phyloP scores from a whole-genome alignment of 768 basidiomycete species.

The Pleurotus sapidus region DNA sequence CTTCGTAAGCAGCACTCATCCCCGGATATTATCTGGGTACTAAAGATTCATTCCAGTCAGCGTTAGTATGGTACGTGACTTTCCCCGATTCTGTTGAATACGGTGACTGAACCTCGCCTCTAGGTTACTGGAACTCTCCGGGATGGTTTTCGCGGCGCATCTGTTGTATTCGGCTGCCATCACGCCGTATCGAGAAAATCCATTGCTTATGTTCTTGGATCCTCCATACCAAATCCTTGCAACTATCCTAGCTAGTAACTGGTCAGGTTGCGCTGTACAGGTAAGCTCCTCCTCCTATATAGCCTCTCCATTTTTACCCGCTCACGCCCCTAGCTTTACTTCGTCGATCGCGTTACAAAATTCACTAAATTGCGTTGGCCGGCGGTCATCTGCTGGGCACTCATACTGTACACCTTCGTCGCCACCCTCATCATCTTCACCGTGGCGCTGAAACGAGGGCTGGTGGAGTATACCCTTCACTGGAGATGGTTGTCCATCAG shows the following conservation, averaged over 20 bases:
- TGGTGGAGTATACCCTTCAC: constrained; percentile 16
- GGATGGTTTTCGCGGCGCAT: constrained; percentile 23
- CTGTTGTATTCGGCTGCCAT: constrained; percentile 30
- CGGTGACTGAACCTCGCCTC: neutral
- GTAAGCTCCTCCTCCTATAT: neutral
- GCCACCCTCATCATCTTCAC: constrained; percentile 24
- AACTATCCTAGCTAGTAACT: neutral
- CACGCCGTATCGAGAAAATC: constrained; percentile 14
- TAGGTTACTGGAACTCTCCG: constrained; percentile 24
- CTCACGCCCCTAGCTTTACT: neutral
- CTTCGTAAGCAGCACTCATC: constrained; percentile 11
- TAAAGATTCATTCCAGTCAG: neutral
- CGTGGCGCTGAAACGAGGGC: constrained; percentile 14
- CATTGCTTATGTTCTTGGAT: neutral
- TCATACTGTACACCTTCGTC: constrained; percentile 18
- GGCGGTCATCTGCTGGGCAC: neutral
- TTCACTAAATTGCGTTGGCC: constrained; percentile 1
- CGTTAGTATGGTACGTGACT: neutral
- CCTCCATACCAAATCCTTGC: neutral
- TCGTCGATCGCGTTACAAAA: neutral
- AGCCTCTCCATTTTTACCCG: too few relatives aligned
- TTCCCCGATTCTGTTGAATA: too few relatives aligned
- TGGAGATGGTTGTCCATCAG: constrained; percentile 29
- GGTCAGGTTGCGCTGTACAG: neutral
- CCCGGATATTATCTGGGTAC: neutral